These are phyloP conservation scores for Suillus subalutaceus DNA, from an alignment of 768 basidiomycete species.

Conservation along the genomic window DNA sequence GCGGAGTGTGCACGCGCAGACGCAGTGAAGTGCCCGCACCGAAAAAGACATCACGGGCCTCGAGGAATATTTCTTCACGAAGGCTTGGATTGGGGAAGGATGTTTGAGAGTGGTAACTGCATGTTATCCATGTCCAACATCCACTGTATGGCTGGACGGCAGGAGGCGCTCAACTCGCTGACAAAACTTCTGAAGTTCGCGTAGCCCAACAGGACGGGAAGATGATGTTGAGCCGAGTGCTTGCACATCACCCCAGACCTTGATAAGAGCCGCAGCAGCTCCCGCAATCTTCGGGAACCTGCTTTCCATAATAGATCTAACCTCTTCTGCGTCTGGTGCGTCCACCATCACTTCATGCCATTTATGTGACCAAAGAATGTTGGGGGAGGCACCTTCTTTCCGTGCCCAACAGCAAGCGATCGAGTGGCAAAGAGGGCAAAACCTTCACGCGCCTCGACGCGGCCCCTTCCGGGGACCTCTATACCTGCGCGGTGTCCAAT, in stretches of 20 bases:
- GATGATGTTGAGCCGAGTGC: conserved; percentile 53
- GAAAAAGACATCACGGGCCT: conserved; percentile 92
- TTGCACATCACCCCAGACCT: conserved; percentile 69
- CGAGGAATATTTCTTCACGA: conserved; percentile 87
- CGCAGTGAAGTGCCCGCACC: conserved; percentile 62
- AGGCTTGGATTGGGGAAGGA: conserved; percentile 70
- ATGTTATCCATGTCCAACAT: conserved; percentile 35
- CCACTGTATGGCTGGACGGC: conserved; percentile 51
- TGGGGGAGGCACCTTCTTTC: conserved; percentile 53
- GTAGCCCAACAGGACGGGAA: conserved; percentile 66
- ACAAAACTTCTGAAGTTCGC: conserved; percentile 86
- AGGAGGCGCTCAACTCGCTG: conserved; percentile 66
- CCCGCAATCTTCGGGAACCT: conserved; percentile 68
- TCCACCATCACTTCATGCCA: conserved; percentile 71
- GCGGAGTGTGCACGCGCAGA: conserved; percentile 52
- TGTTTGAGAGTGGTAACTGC: conserved; percentile 40
- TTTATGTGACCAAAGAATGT: conserved; percentile 86
- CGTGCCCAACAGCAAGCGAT: conserved; percentile 55
- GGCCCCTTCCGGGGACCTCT: conserved; percentile 73
- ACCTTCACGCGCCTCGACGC: conserved; percentile 71
- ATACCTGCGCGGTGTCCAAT: conserved; percentile 73
- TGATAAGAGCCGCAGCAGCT: conserved; percentile 54
- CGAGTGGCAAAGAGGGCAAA: conserved; percentile 93
- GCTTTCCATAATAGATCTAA: conserved; percentile 66
- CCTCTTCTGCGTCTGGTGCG: conserved; percentile 66